Evolutionary conservation across 148 eudicot species (phyloP).

Genomic region (Vaccinium vitisidaea): DNA sequence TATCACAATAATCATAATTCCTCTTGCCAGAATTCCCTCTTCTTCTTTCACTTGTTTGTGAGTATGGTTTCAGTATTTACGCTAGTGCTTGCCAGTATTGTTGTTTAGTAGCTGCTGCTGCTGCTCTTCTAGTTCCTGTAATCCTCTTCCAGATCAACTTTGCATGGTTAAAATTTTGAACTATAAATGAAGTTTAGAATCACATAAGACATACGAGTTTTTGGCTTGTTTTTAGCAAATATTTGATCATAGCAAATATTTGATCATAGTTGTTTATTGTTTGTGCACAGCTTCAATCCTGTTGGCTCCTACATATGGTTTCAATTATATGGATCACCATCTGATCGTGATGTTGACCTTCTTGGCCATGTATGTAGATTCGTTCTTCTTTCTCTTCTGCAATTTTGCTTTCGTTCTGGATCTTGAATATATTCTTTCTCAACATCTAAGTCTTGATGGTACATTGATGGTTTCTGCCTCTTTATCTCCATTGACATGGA

Average conservation of each 20-base stretch:
- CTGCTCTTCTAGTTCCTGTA: not conserved
- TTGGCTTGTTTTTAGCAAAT: not conserved
- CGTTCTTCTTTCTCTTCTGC: slow-evolving; percentile 14
- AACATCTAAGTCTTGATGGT: not conserved
- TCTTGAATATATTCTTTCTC: slow-evolving; percentile 8
- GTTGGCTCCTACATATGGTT: slow-evolving; percentile 86
- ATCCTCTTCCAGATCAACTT: not conserved
- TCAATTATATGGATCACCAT: slow-evolving; percentile 80
- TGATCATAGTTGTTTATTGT: slow-evolving; percentile 9
- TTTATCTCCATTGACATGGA: not conserved
- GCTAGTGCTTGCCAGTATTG: not conserved
- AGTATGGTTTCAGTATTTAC: not conserved
- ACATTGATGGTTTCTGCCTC: not conserved
- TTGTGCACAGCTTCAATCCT: slow-evolving; percentile 79
- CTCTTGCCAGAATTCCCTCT: not conserved
- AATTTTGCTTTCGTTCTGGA: not conserved
- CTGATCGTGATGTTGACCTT: slow-evolving; percentile 90
- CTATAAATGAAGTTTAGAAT: not conserved
- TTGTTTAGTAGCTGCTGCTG: not conserved
- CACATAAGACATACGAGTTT: not conserved
- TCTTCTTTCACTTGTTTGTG: not conserved
- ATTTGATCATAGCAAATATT: not conserved
- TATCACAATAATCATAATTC: not conserved
- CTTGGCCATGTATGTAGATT: slow-evolving; percentile 82
- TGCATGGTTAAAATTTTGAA: not conserved